Percentiles rank a stretch among this genome's conserved stretches.
These are phyloP conservation scores for Yamadazyma spencermartinsiae DNA, from an alignment of 1,139 yeast species.

Conservation along the genomic window DNA sequence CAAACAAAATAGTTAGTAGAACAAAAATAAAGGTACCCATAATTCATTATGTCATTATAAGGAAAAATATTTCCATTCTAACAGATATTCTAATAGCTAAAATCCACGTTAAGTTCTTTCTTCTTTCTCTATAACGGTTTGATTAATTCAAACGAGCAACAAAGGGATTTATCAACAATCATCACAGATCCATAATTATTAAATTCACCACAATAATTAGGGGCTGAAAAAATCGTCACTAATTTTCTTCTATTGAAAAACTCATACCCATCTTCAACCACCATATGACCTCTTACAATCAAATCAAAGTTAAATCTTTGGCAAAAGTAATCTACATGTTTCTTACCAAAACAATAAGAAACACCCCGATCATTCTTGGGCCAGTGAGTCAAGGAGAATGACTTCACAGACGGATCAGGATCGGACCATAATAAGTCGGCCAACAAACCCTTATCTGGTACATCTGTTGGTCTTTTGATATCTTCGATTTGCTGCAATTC, in stretches of 20 bases:
- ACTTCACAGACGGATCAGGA: constrained; percentile 63
- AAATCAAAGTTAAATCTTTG: constrained; percentile 72
- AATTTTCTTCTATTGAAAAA: constrained; percentile 75
- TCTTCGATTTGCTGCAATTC: constrained; percentile 66
- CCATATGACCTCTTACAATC: constrained; percentile 89
- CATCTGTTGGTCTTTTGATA: constrained; percentile 80
- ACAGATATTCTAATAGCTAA: not conserved
- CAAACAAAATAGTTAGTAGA: not conserved
- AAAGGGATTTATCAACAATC: constrained; percentile 73
- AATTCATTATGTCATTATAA: constrained; percentile 1
- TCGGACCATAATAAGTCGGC: constrained; percentile 90
- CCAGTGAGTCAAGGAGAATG: constrained; percentile 56
- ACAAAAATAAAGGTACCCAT: not conserved
- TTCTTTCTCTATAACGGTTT: constrained; percentile 50
- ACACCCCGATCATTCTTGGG: constrained; percentile 86
- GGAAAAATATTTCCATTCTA: not conserved
- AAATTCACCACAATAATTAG: constrained; percentile 90
- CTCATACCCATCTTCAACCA: constrained; percentile 90
- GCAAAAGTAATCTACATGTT: constrained; percentile 72
- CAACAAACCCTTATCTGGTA: constrained; percentile 78
- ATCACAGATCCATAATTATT: constrained; percentile 90
- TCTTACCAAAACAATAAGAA: constrained; percentile 75
- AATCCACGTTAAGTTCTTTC: not conserved
- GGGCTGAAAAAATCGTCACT: constrained; percentile 85
- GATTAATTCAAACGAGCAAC: constrained; percentile 80